Base-by-base conservation (phyloP, 371 early-diverging fungal species). In the Mortierella sp. region DNA sequence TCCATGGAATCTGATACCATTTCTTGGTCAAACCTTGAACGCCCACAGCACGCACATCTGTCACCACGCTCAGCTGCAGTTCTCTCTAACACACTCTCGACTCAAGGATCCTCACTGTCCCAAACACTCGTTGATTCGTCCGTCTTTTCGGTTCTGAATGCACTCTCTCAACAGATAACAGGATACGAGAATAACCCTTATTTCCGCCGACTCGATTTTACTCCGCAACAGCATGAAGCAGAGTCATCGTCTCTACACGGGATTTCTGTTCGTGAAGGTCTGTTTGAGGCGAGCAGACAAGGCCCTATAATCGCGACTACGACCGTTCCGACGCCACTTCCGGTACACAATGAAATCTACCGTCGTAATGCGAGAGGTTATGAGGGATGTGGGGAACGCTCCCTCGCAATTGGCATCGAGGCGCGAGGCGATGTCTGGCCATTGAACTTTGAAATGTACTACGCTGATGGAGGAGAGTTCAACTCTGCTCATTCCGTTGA, bases 391-490 rank as follows among this genome's bases (percentile, higher is more conserved):
- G 67, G 62, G 13, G 72, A 59, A 18, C 19, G 19, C 13, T 24
- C 30, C 12, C 27, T 45, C 18, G 56, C 23, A 10, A 18, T 51
- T 2, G 47, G 41, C 27, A 41, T 21, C 4, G 67, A 72, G 23
- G 16, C 56, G 4, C 54, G 3, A 27, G 64, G 54, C n/a, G 74
- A 74, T 50, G 69, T 68, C 2, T 68, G 76, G 66, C 76, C 76
- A 10, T 30, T 76, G 13, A 69, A 54, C 19, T 76, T 76, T 65
- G 66, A 76, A 0, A 61, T 76, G 65, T 68, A 61, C 48, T 68
- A 65, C 38, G 65, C 76, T 3, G 76, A 76, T 43, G 76, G 76
- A 21, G 76, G 76, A 8, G 76, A 76, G 27, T 76, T 76, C 58
- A 76, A 76, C 27, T 69, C 69, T 2, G 38, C 76, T 2, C 76